Evolutionary conservation across 176 grass and related monocot species (phyloP).

Genomic region (Raddia distichophylla): DNA sequence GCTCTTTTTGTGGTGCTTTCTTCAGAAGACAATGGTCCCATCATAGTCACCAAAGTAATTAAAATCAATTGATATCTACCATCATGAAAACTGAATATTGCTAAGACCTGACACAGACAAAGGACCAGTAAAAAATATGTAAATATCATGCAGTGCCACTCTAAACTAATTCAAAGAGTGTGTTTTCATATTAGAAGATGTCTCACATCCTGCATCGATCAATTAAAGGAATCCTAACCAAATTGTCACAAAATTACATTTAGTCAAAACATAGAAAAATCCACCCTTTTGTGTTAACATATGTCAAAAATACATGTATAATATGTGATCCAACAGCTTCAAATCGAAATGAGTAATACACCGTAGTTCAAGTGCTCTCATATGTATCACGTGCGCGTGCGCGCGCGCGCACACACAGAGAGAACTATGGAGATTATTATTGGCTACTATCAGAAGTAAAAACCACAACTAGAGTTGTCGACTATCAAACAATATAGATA

Average conservation of each 20-base stretch:
- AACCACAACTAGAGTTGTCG: neutral
- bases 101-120: neutral
- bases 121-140: neutral
- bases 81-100: slow-evolving; percentile 12
- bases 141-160: neutral
- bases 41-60: slow-evolving; percentile 10
- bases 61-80: neutral
- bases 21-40: slow-evolving; percentile 9
- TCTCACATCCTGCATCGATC: neutral
- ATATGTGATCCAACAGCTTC: slow-evolving; percentile 17
- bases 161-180: neutral
- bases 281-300: neutral
- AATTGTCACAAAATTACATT: neutral
- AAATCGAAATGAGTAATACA: neutral
- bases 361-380: neutral
- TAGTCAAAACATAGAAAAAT: neutral
- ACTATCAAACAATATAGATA: neutral
- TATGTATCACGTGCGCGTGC: too few relatives aligned
- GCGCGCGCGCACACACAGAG: too few relatives aligned
- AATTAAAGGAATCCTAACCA: neutral
- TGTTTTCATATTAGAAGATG: slow-evolving; percentile 7
- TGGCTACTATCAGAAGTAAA: neutral
- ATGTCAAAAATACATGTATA: neutral
- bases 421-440: neutral
- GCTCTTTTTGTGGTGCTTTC: neutral